Conservation (phyloP, 768 basidiomycete species). For the Lactifluus echinatus region DNA sequence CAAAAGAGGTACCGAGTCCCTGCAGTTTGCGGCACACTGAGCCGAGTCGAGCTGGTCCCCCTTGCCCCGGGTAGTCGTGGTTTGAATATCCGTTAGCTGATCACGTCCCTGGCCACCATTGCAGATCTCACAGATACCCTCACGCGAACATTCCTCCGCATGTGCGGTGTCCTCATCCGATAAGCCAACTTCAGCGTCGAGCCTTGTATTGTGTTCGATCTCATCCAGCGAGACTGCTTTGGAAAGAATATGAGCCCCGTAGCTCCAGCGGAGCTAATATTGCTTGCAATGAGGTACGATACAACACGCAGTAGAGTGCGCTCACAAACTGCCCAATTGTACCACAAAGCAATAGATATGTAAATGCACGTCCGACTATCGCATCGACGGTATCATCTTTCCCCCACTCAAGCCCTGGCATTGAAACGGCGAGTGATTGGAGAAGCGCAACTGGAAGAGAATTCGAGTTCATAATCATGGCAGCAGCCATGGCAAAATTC, state of each 20-base stretch:
- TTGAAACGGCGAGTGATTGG: conserved; percentile 79
- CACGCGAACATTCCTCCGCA: not conserved
- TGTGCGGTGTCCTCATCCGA: not conserved
- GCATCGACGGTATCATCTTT: conserved; percentile 70
- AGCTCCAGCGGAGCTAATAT: conserved; percentile 80
- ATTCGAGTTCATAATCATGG: conserved; percentile 93
- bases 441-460: conserved; percentile 92
- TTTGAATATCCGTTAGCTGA: not conserved
- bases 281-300: not conserved
- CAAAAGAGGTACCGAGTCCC: not conserved
- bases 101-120: not conserved
- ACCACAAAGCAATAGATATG: conserved; percentile 86
- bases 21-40: not conserved
- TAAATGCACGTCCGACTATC: conserved; percentile 87
- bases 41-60: not conserved
- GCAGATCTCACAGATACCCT: not conserved
- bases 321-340: conserved; percentile 92
- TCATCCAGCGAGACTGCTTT: conserved; percentile 39
- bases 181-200: not conserved
- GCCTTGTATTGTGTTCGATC: conserved; percentile 17
- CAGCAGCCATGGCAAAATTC: conserved; percentile 69
- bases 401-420: conserved; percentile 77
- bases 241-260: conserved; percentile 79
- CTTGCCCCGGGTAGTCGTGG: not conserved
- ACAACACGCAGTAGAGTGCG: not conserved